A percentile compares a stretch with the other conserved stretches of the same genome.
Conservation (phyloP, 148 eudicot genomes). For the Rhododendron ovatum region DNA sequence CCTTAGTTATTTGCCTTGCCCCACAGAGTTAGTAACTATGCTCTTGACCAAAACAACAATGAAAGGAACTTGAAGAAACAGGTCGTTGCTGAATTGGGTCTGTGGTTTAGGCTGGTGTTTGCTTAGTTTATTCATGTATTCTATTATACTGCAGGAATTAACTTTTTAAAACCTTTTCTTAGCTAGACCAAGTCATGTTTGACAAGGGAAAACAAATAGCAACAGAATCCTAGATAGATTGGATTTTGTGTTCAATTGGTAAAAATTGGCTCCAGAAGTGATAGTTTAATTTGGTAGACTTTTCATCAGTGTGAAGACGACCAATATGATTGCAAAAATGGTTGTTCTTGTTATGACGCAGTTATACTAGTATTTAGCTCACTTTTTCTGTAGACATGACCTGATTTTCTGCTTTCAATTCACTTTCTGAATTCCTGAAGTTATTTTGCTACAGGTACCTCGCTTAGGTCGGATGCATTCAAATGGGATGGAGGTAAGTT, state of each 20-base stretch:
- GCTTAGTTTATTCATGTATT: neutral
- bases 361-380: neutral
- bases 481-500: slow-evolving; percentile 84
- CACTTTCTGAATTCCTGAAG: neutral
- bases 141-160: neutral
- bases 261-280: neutral
- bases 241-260: neutral
- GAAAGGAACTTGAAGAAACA: slow-evolving; percentile 26
- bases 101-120: neutral
- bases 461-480: slow-evolving; percentile 97
- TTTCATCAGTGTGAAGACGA: neutral
- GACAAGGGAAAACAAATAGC: neutral
- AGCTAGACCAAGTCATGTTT: neutral
- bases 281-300: neutral
- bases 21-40: slow-evolving; percentile 80
- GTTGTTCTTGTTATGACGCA: neutral
- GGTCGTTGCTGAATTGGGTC: neutral
- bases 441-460: slow-evolving; percentile 55
- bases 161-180: neutral
- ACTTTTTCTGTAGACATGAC: neutral
- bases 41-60: slow-evolving; percentile 81
- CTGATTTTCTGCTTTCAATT: slow-evolving; percentile 1
- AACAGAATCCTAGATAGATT: neutral
- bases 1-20: slow-evolving; percentile 78
- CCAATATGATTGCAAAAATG: neutral